These are phyloP conservation scores for Gilbertella persicaria DNA, from an alignment of 371 early-diverging fungal genomes.

Conservation along the genomic window DNA sequence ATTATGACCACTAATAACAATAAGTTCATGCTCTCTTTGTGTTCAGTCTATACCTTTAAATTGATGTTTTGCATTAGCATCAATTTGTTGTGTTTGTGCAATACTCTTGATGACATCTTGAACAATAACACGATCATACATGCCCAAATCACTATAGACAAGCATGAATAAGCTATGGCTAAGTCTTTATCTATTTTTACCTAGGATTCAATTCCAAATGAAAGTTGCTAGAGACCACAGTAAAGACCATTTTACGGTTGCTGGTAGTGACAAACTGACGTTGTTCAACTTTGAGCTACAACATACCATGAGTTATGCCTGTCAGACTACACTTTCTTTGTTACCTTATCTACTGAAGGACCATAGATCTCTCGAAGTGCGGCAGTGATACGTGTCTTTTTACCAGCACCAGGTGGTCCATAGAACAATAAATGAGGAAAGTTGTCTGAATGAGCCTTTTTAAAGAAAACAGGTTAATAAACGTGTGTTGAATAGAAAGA, in stretches of 20 bases:
- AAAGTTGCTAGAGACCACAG: slow-evolving; percentile 87
- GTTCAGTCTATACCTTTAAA: slow-evolving; percentile 74
- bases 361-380: slow-evolving; percentile 89
- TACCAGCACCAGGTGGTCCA: slow-evolving; percentile 97
- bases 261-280: slow-evolving; percentile 84
- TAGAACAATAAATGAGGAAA: slow-evolving; percentile 97
- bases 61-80: slow-evolving; percentile 71
- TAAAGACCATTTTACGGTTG: slow-evolving; percentile 81
- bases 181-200: slow-evolving; percentile 49
- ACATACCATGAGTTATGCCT: background rate
- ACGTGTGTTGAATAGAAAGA: background rate
- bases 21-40: too few relatives aligned
- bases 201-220: slow-evolving; percentile 94
- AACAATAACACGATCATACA: slow-evolving; percentile 94
- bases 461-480: too few relatives aligned
- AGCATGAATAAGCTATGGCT: background rate
- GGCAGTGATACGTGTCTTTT: slow-evolving; percentile 93
- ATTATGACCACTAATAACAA: slow-evolving; percentile 83
- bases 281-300: slow-evolving; percentile 86
- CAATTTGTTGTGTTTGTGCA: slow-evolving; percentile 98
- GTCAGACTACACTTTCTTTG: background rate
- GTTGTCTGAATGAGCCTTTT: slow-evolving; percentile 81
- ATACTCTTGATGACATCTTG: slow-evolving; percentile 98
- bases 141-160: slow-evolving; percentile 81
- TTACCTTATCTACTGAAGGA: slow-evolving; percentile 89